Conservation (phyloP, 1,284 basidiomycete species). For the Retiboletus fuscus region DNA sequence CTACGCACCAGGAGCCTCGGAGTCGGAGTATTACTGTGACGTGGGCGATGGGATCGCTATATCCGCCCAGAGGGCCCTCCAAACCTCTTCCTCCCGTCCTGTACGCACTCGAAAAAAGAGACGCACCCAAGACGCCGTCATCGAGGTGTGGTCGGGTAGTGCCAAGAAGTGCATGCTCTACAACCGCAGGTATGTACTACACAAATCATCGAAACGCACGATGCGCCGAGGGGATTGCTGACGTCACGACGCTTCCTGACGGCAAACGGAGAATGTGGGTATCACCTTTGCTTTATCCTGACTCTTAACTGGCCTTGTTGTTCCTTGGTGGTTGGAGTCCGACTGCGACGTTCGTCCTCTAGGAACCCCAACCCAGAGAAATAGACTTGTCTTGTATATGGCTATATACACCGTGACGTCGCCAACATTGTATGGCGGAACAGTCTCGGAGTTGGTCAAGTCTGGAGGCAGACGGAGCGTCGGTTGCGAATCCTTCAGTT, state of each 20-base stretch:
- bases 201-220: neutral
- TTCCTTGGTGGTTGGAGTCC: slow-evolving; percentile 85
- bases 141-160: slow-evolving; percentile 68
- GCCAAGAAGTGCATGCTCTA: slow-evolving; percentile 96
- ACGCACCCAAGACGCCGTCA: slow-evolving; percentile 35
- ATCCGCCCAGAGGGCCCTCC: slow-evolving; percentile 16
- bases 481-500: slow-evolving; percentile 9
- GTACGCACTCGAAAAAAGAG: slow-evolving; percentile 30
- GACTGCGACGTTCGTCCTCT: slow-evolving; percentile 54
- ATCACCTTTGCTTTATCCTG: slow-evolving; percentile 18
- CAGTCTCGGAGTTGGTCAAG: slow-evolving; percentile 27
- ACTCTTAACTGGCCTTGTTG: neutral
- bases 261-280: slow-evolving; percentile 98
- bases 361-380: slow-evolving; percentile 90
- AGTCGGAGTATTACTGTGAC: neutral
- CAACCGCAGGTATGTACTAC: slow-evolving; percentile 83
- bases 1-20: slow-evolving; percentile 7
- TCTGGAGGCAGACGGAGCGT: slow-evolving; percentile 26
- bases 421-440: slow-evolving; percentile 32
- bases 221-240: slow-evolving; percentile 9
- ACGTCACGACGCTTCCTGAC: slow-evolving; percentile 85
- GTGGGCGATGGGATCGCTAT: slow-evolving; percentile 29
- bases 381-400: slow-evolving; percentile 56
- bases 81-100: slow-evolving; percentile 20
- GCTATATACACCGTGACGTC: slow-evolving; percentile 19